Conservation (phyloP, 176 grass and related monocot species). For the Rhynchospora pubera region DNA sequence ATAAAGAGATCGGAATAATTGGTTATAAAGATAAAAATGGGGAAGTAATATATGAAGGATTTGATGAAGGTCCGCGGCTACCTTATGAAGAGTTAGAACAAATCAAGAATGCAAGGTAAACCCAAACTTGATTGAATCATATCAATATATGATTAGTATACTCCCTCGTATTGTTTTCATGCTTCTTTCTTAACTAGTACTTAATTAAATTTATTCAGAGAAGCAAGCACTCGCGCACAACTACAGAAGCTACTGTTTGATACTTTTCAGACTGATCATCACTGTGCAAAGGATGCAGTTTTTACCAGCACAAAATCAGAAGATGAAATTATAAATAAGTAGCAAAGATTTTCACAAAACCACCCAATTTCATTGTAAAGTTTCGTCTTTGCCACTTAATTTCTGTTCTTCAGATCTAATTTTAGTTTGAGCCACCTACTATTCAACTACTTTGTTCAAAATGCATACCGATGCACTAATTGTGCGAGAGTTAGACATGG, state of each 20-base stretch:
- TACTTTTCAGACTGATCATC: background rate
- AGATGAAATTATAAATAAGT: background rate
- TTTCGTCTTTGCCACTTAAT: background rate
- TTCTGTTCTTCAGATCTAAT: background rate
- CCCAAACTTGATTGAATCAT: no score
- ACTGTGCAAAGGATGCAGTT: background rate
- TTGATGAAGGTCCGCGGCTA: slow-evolving; percentile 44
- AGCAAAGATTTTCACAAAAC: background rate
- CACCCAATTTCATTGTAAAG: background rate
- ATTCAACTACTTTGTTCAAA: background rate
- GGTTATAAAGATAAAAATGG: slow-evolving; percentile 41
- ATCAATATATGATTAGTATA: background rate
- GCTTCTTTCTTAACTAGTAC: background rate
- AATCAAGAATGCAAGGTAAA: slow-evolving; percentile 37
- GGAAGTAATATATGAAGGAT: slow-evolving; percentile 42
- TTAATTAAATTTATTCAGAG: background rate
- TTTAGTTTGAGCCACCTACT: background rate
- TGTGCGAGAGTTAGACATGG: no score
- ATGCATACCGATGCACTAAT: background rate
- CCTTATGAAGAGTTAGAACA: slow-evolving; percentile 35
- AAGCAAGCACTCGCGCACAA: background rate
- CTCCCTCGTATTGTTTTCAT: background rate
- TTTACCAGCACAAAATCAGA: slow-evolving; percentile 1
- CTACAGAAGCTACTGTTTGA: background rate
- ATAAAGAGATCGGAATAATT: slow-evolving; percentile 39